Evolutionary conservation across 2,329 filamentous ascomycete genomes (phyloP).

Genomic region (Rhinocladiella similis): DNA sequence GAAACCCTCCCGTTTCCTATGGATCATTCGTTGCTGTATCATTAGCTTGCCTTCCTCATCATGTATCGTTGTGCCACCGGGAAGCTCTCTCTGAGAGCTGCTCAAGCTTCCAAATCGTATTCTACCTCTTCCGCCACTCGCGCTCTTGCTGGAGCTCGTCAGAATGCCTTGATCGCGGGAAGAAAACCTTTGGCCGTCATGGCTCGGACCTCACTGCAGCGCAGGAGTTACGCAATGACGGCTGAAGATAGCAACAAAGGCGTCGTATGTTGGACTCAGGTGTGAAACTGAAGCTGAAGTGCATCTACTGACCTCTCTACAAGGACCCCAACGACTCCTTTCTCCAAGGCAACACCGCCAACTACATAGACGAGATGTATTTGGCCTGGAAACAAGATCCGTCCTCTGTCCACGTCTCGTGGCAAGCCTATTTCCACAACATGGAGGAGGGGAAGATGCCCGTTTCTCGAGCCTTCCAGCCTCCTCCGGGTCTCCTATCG

Average conservation of each 20-base stretch:
- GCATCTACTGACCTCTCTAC: background rate
- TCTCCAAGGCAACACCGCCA: constrained; percentile 92
- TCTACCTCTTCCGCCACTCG: constrained; percentile 12
- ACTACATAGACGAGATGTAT: constrained; percentile 99
- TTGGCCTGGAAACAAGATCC: constrained; percentile 95
- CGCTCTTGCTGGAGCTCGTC: constrained; percentile 6
- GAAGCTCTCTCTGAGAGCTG: constrained; percentile 22
- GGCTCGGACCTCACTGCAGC: constrained; percentile 39
- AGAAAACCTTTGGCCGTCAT: constrained; percentile 46
- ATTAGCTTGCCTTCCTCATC: constrained; percentile 13
- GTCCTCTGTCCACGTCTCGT: constrained; percentile 91
- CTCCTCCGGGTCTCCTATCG: constrained; percentile 88
- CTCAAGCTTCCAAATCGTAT: constrained; percentile 19
- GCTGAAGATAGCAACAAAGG: constrained; percentile 60
- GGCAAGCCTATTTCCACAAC: constrained; percentile 99
- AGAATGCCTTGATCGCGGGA: constrained; percentile 34
- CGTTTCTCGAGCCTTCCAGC: constrained; percentile 93
- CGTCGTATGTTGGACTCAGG: constrained; percentile 52
- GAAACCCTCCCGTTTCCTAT: constrained; percentile 13
- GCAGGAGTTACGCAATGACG: constrained; percentile 59
- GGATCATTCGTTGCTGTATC: constrained; percentile 22
- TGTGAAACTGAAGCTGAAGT: background rate
- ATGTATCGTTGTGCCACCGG: constrained; percentile 26
- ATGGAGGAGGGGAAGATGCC: constrained; percentile 99
- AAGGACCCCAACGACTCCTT: constrained; percentile 92